A percentile compares a stretch with the other conserved stretches of the same genome.
Conservation (phyloP, 2,329 filamentous ascomycete species). For the Penicillium sclerotiorum region DNA sequence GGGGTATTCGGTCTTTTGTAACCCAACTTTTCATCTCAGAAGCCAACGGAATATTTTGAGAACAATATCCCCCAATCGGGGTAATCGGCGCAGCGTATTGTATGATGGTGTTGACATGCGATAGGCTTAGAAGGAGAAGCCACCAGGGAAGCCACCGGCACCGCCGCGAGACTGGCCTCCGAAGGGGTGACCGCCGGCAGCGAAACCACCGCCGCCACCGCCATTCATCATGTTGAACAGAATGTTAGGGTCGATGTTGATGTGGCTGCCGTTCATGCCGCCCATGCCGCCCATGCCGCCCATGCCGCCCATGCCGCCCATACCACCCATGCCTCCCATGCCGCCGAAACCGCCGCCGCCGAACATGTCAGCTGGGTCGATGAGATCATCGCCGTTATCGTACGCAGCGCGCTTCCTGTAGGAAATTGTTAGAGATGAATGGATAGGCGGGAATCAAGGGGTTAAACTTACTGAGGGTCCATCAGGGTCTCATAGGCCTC, state of each 20-base stretch:
- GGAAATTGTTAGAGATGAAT: neutral
- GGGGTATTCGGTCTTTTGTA: too few species aligned
- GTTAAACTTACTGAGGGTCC: conserved; percentile 76
- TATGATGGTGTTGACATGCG: neutral
- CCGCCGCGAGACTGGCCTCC: conserved; percentile 45
- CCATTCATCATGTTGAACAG: conserved; percentile 84
- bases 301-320: conserved; percentile 53
- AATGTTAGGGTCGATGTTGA: conserved; percentile 72
- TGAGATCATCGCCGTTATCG: conserved; percentile 87
- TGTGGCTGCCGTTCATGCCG: conserved; percentile 54
- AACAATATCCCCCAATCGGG: too few species aligned
- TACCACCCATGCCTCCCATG: conserved; percentile 59
- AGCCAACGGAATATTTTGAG: too few species aligned
- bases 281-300: conserved; percentile 59
- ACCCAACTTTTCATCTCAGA: neutral
- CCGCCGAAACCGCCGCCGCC: conserved; percentile 55
- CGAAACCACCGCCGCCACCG: conserved; percentile 50
- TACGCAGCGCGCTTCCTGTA: conserved; percentile 81
- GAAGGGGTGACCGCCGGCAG: conserved; percentile 54
- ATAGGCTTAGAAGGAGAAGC: conserved; percentile 60
- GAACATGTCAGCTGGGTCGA: conserved; percentile 87
- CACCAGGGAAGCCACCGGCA: conserved; percentile 51
- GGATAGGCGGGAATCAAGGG: neutral
- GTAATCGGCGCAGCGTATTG: too few species aligned
- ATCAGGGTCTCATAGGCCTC: conserved; percentile 96